Evolutionary conservation across 2,329 filamentous ascomycete genomes (phyloP), one percentile per base, ranked within the genome.

Genomic region (Xylaria sp.): DNA sequence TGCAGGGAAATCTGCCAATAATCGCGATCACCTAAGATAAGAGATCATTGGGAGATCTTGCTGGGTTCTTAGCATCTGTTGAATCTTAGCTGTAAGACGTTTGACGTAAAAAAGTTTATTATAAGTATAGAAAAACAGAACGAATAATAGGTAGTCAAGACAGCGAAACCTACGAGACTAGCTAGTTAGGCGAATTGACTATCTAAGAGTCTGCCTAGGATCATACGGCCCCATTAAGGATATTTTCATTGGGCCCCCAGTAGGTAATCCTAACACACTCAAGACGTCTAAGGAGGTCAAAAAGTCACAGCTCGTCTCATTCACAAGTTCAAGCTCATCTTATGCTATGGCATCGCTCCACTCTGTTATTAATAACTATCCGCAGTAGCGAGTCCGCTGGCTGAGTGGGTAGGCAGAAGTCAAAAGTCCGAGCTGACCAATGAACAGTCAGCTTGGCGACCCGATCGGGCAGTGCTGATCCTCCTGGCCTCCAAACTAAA

Each of bases 401-500:
- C 56, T 58, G 31, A 44, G 42, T 40, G 2, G 33, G 23, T 26
- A 33, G 13, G 10, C 31, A n/a, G 26, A 17, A 36, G n/a, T 68
- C 31, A n/a, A 20, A 17, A 36, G n/a, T 68, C 66, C 66, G 66
- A 65, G 5, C 62, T 9, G 26, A 6, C 66, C 66, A 68, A 65
- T 68, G 36, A 54, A 13, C 33, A 65, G 44, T 13, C 38, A 20
- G 33, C 66, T 59, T 56, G 23, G 42, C 44, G 26, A 13, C 58
- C 58, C 17, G 49, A 67, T 31, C 15, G 13, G 65, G 53, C 40
- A 59, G 46, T 54, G 38, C 13, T 28, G 13, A 42, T 13, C 20
- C 48, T 46, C 48, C 49, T 49, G 28, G 31, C 23, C 6, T 48
- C 6, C 23, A 28, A 54, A 10, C 26, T 56, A 33, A 28, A 9